Base-by-base conservation (phyloP, 2,329 filamentous ascomycete species). In the Arthrocladium fulminans region DNA sequence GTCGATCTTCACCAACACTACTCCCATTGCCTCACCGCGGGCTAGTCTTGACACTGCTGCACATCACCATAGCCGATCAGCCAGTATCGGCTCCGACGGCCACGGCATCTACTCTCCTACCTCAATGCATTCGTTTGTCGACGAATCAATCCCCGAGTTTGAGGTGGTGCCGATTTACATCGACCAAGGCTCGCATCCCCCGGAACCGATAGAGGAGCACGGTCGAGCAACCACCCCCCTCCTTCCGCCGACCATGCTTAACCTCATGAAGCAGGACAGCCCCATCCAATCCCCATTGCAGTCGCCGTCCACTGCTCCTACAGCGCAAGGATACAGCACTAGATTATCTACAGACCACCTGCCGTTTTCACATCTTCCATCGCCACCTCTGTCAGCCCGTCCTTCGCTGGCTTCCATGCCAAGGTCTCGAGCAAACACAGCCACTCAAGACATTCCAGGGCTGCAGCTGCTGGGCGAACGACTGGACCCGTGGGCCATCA, bases 401-500 rank as follows among this genome's bases (percentile, higher is more conserved):
- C 81, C 86, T 1, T 95, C 89, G 0, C 67, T 84, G 32, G 80
- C 85, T 0, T 95, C 88, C 0, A 83, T 95, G 62, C 74, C 52
- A 44, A 47, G 73, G 32, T 64, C 66, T 15, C 65, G 73, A 27
- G 66, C 71, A 34, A 69, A 67, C 42, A 70, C 67, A 7, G 61
- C 62, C 64, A 60, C 63, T 75, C 77, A 3, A 67, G 77, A 80
- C 22, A 77, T 84, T 13, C 78, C 81, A 3, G 75, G 78, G 3
- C 79, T 88, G 54, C 70, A 82, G 47, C 70, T 80, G n/a, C 62
- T 64, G 25, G 79, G 84, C 48, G 79, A 81, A 32, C 60, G 63
- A 4, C 74, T 81, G 43, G 88, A 94, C 62, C 80, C 83, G 56
- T 96, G 90, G 90, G 84, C 86, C 1, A 79, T 84, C 60, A 81